These are phyloP conservation scores for Leccinum incarnatum DNA, from an alignment of 768 basidiomycete species.

Conservation along the genomic window DNA sequence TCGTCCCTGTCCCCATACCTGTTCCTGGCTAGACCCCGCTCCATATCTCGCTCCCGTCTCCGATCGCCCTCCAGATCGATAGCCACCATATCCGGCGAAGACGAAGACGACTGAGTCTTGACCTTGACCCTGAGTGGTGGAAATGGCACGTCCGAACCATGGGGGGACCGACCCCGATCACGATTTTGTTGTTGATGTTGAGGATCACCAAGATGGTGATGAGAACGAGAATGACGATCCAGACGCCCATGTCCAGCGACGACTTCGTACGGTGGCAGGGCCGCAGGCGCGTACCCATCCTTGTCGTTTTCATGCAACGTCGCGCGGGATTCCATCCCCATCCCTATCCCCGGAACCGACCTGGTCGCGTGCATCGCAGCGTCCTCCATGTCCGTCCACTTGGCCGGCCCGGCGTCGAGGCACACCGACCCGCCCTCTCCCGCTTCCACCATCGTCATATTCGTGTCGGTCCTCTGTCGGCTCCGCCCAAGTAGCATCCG, in stretches of 20 bases:
- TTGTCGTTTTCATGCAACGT: background rate
- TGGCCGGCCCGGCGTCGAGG: background rate
- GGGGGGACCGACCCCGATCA: background rate
- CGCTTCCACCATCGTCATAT: background rate
- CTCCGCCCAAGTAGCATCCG: conserved; percentile 13
- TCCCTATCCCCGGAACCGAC: background rate
- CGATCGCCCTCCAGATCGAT: background rate
- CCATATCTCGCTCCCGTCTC: background rate
- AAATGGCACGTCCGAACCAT: background rate
- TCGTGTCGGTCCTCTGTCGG: background rate
- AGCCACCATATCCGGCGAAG: background rate
- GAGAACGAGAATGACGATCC: background rate
- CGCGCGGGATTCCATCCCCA: no score
- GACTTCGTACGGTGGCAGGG: background rate
- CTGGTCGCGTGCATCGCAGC: background rate
- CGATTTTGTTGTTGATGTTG: background rate
- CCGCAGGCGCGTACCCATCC: background rate
- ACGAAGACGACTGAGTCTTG: background rate
- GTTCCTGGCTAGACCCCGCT: background rate
- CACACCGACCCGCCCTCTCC: background rate
- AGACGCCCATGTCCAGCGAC: background rate
- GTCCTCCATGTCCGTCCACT: background rate
- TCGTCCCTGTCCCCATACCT: background rate
- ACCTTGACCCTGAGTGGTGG: background rate
- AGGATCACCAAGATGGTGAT: background rate